Base-by-base conservation (phyloP, 129 eudicot species). In the Arctium lappa region DNA sequence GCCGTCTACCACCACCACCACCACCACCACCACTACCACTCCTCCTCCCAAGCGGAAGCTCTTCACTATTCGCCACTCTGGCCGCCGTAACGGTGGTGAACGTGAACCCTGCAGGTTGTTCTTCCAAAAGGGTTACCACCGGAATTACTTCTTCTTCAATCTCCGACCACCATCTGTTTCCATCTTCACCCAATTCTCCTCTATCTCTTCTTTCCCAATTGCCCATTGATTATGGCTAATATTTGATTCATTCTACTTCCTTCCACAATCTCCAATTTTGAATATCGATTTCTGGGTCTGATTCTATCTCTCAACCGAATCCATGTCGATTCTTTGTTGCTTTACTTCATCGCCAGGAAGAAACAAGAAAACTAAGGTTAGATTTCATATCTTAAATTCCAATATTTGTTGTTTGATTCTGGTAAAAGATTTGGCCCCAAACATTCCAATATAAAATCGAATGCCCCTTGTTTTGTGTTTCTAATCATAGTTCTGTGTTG, bases 161-260 rank as follows among this genome's bases (percentile, higher is more conserved):
- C 77, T 69, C 77, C 81, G 66, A 63, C 85, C 69, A 80, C 79
- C 78, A n/a, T 38, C 77, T 66, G 79, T 74, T 42, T 65, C 76
- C 48, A n/a, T 70, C 63, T 78, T 27, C 83, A 72, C 42, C 72
- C 40, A 27, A 27, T 12, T 34, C 76, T 62, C 60, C 9, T 1
- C 34, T 74, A 22, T 79, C 73, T 75, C 74, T 85, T 69, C 66
- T 75, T 18, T 70, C 29, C 34, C 78, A 40, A 62, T 46, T 85
- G 39, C 85, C 88, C 16, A 44, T 85, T 81, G 88, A 85, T 81
- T 76, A 85, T 66, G 88, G 88, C 88, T 85, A 85, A 85, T 81
- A 29, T 80, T 76, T 80, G 31, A 63, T 80, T 11, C 10, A 11
- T 42, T 66, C 65, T 48, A 32, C 13, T 34, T 7, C 48, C 10